These are phyloP conservation scores for Amylocarpus encephaloides DNA, from an alignment of 2,329 filamentous ascomycete species.

Conservation along the genomic window DNA sequence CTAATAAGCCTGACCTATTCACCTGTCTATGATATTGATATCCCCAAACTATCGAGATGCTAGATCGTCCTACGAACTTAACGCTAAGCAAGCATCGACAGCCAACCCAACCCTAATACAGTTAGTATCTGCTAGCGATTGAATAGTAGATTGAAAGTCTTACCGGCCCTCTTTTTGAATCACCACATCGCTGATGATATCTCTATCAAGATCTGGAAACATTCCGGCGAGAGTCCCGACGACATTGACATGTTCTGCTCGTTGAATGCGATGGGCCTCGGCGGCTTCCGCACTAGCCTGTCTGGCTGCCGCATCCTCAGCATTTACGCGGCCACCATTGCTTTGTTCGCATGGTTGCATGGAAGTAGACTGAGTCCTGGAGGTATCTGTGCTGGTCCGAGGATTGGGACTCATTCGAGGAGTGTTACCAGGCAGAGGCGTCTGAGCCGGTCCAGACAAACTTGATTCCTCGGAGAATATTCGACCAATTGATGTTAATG, in stretches of 20 bases:
- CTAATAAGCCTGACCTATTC: constrained; percentile 6
- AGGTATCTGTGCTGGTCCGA: constrained; percentile 22
- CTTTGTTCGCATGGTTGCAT: constrained; percentile 15
- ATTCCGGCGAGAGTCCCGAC: constrained; percentile 92
- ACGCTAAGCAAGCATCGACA: constrained; percentile 77
- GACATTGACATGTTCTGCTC: constrained; percentile 80
- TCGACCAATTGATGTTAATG: constrained; percentile 82
- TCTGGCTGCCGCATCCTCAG: constrained; percentile 80
- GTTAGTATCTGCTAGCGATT: constrained; percentile 18
- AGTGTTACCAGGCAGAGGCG: constrained; percentile 41
- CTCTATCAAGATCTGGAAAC: constrained; percentile 92
- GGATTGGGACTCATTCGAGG: constrained; percentile 28
- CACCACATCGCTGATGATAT: constrained; percentile 95
- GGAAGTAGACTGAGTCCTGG: constrained; percentile 19
- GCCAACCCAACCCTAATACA: constrained; percentile 65
- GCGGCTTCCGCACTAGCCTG: constrained; percentile 88
- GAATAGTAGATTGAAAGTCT: constrained; percentile 34
- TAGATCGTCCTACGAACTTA: constrained; percentile 34
- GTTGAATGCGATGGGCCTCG: constrained; percentile 75
- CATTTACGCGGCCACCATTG: constrained; percentile 43
- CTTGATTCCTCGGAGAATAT: constrained; percentile 74
- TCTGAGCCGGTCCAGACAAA: constrained; percentile 34
- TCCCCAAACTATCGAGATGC: constrained; percentile 1
- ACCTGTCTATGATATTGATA: constrained; percentile 5
- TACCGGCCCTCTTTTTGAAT: constrained; percentile 90